A percentile compares a stretch with the other conserved stretches of the same genome.
phyloP scores from a whole-genome alignment of 208 protist genomes.

The Acanthamoeba lenticulata region DNA sequence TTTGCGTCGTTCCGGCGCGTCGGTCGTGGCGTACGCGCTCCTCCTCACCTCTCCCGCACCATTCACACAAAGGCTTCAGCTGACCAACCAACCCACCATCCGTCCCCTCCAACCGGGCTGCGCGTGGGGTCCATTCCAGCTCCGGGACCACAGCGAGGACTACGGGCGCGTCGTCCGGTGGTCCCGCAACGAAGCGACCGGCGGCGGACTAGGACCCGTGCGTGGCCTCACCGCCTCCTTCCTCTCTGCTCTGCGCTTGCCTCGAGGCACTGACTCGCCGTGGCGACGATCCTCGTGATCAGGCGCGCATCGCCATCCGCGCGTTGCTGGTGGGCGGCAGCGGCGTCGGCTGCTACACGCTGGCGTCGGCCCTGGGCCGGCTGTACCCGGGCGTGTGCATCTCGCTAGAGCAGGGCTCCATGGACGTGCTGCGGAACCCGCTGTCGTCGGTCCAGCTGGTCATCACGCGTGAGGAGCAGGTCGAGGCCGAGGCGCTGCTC shows the following conservation, averaged over 20 bases:
- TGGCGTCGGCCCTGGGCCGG: background rate
- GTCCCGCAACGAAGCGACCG: background rate
- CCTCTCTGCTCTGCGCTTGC: background rate
- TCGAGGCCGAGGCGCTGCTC: background rate
- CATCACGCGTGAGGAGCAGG: slow-evolving; percentile 12
- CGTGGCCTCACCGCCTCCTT: background rate
- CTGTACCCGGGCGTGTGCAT: slow-evolving; percentile 26
- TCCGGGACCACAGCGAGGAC: slow-evolving; percentile 11
- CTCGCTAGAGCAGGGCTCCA: background rate
- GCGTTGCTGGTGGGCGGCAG: background rate
- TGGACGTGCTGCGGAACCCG: background rate
- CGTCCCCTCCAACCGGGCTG: background rate
- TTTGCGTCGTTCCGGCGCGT: slow-evolving; percentile 15
- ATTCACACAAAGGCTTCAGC: background rate
- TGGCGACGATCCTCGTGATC: background rate
- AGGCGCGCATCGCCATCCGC: background rate
- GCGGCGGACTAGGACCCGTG: background rate
- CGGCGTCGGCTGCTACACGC: background rate
- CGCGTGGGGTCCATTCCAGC: background rate
- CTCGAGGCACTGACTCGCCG: background rate
- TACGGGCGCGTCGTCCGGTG: slow-evolving; percentile 14
- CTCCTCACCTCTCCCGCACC: background rate
- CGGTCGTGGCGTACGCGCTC: background rate
- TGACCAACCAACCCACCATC: background rate
- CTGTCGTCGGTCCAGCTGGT: slow-evolving; percentile 13